phyloP scores from a whole-genome alignment of 129 eudicot species.

The Ambrosia trifida region DNA sequence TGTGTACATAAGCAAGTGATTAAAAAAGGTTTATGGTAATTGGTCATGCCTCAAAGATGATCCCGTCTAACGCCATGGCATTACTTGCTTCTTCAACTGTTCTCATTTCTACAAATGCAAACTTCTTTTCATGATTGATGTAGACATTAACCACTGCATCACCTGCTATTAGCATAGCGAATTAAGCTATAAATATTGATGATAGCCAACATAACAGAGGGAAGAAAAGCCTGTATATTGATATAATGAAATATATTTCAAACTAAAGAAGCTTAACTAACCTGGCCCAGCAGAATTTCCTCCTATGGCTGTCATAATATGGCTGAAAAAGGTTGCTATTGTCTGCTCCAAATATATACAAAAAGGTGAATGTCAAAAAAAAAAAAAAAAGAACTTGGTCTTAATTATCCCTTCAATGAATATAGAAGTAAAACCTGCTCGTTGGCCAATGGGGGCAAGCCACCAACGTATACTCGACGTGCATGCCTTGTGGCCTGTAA shows the following conservation, averaged over 20 bases:
- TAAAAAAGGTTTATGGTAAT: not conserved
- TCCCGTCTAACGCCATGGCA: constrained; percentile 85
- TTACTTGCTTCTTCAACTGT: constrained; percentile 94
- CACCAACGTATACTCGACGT: constrained; percentile 91
- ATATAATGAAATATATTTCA: not conserved
- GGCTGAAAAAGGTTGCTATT: constrained; percentile 85
- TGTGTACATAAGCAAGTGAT: not conserved
- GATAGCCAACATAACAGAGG: constrained; percentile 11
- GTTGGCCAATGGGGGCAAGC: constrained; percentile 85
- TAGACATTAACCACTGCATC: constrained; percentile 94
- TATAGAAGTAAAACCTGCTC: constrained; percentile 60
- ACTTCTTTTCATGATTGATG: constrained; percentile 92
- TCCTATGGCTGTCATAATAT: constrained; percentile 80
- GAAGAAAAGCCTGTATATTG: not conserved
- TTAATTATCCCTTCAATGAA: not conserved
- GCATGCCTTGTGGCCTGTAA: constrained; percentile 95
- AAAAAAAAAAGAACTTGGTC: not conserved
- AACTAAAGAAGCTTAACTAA: constrained; percentile 29
- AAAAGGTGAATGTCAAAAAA: constrained; percentile 14
- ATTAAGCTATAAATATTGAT: constrained; percentile 16
- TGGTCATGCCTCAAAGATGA: constrained; percentile 73
- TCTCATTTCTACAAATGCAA: constrained; percentile 99
- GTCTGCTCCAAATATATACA: constrained; percentile 52
- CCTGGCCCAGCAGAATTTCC: constrained; percentile 97
- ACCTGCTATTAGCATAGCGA: constrained; percentile 40